Base-by-base conservation (phyloP, 1,139 yeast species). In the Taiozyma sp. region DNA sequence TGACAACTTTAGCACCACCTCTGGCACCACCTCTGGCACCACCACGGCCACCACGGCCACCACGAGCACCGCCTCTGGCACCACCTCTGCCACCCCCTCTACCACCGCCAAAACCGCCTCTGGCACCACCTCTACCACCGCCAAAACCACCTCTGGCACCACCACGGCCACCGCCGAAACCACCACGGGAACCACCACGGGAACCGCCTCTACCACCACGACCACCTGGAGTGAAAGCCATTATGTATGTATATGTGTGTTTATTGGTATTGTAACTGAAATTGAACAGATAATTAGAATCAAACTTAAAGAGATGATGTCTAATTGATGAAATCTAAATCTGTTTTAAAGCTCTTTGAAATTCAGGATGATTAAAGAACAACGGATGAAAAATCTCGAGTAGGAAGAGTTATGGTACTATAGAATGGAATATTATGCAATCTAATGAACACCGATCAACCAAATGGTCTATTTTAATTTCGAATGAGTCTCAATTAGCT, bases 1-100 rank as follows among this genome's bases (percentile, higher is more conserved):
- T 87, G 66, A 93, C 90, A 61, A 91, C 98, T 78, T 88, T 93
- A 66, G 97, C 96, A 70, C 98, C 99, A 62, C 88, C 88, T 60
- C 76, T 66, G 60, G 87, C 87, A 70, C 88, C 88, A 62, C 91
- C 91, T 59, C 83, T 67, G 57, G 88, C 89, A 69, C 90, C 93
- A 60, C 90, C 88, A 54, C 86, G 96, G 60, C 85, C 85, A 56
- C 85, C 83, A 53, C n/a, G n/a, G n/a, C n/a, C n/a, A n/a, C n/a
- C n/a, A n/a, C n/a, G n/a, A n/a, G n/a, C 80, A 52, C 85, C 84
- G 54, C 95, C 95, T 59, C 85, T 69, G 51, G 85, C 82, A 44
- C 81, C 80, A 51, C 81, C 67, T 45, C 75, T 70, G 50, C 83
- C 85, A 45, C 80, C 80, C 49, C 80, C 67, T 50, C 65, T 53